These are phyloP conservation scores for Petasospora fabianii DNA, from an alignment of 1,139 yeast genomes.

Conservation along the genomic window DNA sequence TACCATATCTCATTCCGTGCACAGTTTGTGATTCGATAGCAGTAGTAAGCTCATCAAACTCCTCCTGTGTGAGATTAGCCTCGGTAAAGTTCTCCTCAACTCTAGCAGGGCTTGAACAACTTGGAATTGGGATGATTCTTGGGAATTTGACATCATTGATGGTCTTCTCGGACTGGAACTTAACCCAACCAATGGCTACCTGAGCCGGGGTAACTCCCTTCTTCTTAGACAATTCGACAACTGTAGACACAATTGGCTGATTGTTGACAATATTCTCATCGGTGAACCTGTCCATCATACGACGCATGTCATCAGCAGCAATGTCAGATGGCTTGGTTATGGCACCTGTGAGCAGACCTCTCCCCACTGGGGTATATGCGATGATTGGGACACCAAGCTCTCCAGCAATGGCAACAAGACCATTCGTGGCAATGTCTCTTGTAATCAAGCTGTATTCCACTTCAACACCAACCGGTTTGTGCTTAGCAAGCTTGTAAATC, in stretches of 20 bases:
- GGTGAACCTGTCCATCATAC: slow-evolving; percentile 50
- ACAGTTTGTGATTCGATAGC: too few species aligned
- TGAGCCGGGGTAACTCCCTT: slow-evolving; percentile 56
- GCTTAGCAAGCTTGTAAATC: slow-evolving; percentile 43
- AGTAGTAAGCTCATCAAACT: too few species aligned
- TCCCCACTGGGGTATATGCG: slow-evolving; percentile 81
- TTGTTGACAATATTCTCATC: slow-evolving; percentile 57
- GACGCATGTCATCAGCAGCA: slow-evolving; percentile 54
- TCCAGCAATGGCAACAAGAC: slow-evolving; percentile 51
- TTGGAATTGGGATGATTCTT: slow-evolving; percentile 57
- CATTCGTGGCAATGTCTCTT: slow-evolving; percentile 57
- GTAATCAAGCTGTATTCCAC: slow-evolving; percentile 68
- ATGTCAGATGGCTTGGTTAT: slow-evolving; percentile 41
- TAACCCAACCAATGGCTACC: slow-evolving; percentile 72
- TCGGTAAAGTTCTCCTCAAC: slow-evolving; percentile 55
- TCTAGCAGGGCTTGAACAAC: slow-evolving; percentile 58
- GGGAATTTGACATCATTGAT: slow-evolving; percentile 44
- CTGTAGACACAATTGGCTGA: slow-evolving; percentile 38
- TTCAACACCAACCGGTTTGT: slow-evolving; percentile 61
- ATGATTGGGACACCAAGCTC: slow-evolving; percentile 62
- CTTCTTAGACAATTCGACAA: slow-evolving; percentile 43
- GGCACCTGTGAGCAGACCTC: slow-evolving; percentile 70
- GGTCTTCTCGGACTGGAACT: slow-evolving; percentile 35
- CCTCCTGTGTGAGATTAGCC: slow-evolving; percentile 47
- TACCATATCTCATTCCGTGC: too few species aligned